phyloP scores from a whole-genome alignment of 2,329 filamentous ascomycete species.

The Ophiocordyceps robertsii region DNA sequence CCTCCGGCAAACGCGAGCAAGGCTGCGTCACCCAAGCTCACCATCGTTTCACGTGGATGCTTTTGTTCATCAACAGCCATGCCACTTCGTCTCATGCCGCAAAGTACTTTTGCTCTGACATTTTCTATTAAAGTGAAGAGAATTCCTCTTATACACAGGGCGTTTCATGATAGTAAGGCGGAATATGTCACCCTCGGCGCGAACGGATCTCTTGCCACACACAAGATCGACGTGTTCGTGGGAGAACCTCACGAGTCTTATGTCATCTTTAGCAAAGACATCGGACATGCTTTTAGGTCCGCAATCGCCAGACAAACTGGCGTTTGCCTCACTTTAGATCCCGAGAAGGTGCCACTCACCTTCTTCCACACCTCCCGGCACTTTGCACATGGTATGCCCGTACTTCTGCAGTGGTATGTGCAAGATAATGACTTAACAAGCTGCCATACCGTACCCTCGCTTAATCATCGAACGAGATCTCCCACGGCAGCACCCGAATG shows the following conservation, averaged over 20 bases:
- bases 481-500: constrained; percentile 2
- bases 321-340: no score
- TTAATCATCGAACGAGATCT: constrained; percentile 5
- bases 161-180: constrained; percentile 6
- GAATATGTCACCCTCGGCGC: constrained; percentile 2
- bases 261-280: no score
- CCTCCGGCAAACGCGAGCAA: no score
- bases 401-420: background rate
- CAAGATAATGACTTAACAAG: constrained; percentile 1
- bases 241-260: no score
- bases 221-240: constrained; percentile 4
- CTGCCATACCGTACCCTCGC: constrained; percentile 3
- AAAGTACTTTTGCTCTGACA: background rate
- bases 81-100: constrained; percentile 1
- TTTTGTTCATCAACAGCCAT: constrained; percentile 1
- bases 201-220: constrained; percentile 3
- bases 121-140: background rate
- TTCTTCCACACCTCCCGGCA: no score
- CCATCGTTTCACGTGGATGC: no score
- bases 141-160: background rate
- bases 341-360: no score
- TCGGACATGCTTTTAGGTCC: no score
- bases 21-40: no score
- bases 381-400: no score
- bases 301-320: no score